Evolutionary conservation across 306 rosid species (phyloP), one percentile per base, ranked within the genome.

Genomic region (Rosa lucieae): DNA sequence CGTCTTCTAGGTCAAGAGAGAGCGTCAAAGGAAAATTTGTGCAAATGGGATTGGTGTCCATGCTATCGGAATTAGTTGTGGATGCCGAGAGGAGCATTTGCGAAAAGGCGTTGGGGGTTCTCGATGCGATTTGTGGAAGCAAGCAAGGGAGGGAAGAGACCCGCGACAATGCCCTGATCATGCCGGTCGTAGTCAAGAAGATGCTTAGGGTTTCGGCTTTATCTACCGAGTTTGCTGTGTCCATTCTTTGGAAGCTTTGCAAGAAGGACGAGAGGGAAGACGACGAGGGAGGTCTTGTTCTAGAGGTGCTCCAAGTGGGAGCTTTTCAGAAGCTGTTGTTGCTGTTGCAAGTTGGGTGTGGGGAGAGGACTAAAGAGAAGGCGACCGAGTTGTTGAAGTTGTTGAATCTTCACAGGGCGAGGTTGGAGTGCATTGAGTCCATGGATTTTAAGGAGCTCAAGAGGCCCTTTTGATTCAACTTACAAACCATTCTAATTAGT

Each of bases 271-370:
- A 7, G 0, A 67, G 79, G 5, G 88, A 75, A 23, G 76, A 61
- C 18, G 77, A 62, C 0, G 80, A 35, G 21, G 70, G 72, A 5
- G 72, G 65, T 10, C 76, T 70, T 23, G 46, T 62, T 2, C 74
- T 87, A 2, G 88, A 87, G 80, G 86, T 82, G 3, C 86, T 87
- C 51, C 83, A 77, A 82, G 82, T 82, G 44, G 90, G 90, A 2
- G 88, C 83, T 13, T 87, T 87, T 75, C 90, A 87, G 76, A 87
- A 87, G 85, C 85, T 87, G 2, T 70, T 87, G 86, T 7, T 87
- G 77, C 35, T 87, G 14, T 80, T 87, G 76, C 90, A 87, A 69
- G 84, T 87, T 47, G 88, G 88, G 2, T 87, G 90, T 59, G 75
- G 73, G 43, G 88, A 87, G 77, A 77, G 83, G 72, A 72, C 85